Base-by-base conservation (phyloP, 2,329 filamentous ascomycete species). In the Penicillium brevicompactum region DNA sequence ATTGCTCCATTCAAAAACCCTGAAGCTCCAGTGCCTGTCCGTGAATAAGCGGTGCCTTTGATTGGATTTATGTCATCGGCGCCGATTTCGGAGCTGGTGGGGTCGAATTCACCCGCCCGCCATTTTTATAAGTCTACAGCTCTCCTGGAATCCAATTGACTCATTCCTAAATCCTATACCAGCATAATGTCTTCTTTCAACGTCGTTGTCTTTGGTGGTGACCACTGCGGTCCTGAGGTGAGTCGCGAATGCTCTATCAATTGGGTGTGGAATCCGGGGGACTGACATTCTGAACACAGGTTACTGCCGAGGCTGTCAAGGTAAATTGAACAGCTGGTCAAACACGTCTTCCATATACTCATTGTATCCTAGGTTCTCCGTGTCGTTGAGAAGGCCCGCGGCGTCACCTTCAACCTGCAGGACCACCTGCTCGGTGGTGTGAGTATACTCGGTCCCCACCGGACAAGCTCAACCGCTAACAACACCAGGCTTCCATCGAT, bases 401-500 rank as follows among this genome's bases (percentile, higher is more conserved):
- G 87, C 53, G 82, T 89, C 73, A 88, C 88, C 68, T 96, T 97
- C 80, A 91, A 94, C 73, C 88, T 97, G 67, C 85, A 96, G 72
- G 86, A 96, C 53, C 91, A 97, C 73, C 82, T 95, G 54, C 84
- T 99, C 55, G 92, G 94, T 69, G 93, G 94, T 69, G 93, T 96
- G 85, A 80, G 90, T 84, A 58, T 60, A 40, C 16, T 30, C n/a
- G 31, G 1, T 4, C 7, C 27, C 51, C 2, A 41, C 16, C 11
- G 16, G 24, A 27, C 24, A 27, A 45, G 34, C 46, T 37, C 43
- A 27, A 49, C 38, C 24, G 32, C 45, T 55, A 41, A 60, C 41
- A 58, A 27, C 41, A 46, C 14, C 24, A 96, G 92, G 89, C 87
- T 74, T 97, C 92, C 46, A 97, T 97, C 76, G 87, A 97, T 70